These are phyloP conservation scores for Talaromyces nanjingensis DNA, from an alignment of 495 filamentous ascomycete species.

Conservation along the genomic window DNA sequence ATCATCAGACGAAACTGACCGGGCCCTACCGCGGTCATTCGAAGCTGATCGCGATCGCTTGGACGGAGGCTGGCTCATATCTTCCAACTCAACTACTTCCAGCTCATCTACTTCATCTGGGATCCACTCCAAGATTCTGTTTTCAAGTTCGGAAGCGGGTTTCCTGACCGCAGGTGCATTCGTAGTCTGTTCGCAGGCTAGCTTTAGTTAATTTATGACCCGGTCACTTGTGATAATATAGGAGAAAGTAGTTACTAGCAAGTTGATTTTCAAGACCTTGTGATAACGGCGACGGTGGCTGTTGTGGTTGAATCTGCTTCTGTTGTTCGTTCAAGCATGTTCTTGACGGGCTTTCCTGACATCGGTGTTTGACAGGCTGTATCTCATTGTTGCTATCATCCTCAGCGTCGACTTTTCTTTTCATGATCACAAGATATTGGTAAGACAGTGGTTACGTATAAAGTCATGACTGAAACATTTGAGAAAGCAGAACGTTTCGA, in stretches of 20 bases:
- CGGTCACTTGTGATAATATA: background rate
- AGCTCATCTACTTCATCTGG: background rate
- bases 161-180: background rate
- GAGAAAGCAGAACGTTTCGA: background rate
- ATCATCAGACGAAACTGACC: slow-evolving; percentile 9
- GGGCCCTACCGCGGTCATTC: background rate
- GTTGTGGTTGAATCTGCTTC: background rate
- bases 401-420: background rate
- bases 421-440: background rate
- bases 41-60: slow-evolving; percentile 2
- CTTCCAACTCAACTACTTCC: background rate
- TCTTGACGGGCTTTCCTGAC: background rate
- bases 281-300: background rate
- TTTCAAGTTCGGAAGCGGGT: background rate
- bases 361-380: background rate
- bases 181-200: background rate
- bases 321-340: background rate
- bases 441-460: background rate
- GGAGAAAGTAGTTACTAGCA: background rate
- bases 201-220: background rate
- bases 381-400: background rate
- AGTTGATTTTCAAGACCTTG: background rate
- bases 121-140: background rate
- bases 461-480: background rate
- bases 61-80: slow-evolving; percentile 1